Evolutionary conservation across 371 early-diverging fungal genomes (phyloP).

Genomic region (Syncephalastrum racemosum): DNA sequence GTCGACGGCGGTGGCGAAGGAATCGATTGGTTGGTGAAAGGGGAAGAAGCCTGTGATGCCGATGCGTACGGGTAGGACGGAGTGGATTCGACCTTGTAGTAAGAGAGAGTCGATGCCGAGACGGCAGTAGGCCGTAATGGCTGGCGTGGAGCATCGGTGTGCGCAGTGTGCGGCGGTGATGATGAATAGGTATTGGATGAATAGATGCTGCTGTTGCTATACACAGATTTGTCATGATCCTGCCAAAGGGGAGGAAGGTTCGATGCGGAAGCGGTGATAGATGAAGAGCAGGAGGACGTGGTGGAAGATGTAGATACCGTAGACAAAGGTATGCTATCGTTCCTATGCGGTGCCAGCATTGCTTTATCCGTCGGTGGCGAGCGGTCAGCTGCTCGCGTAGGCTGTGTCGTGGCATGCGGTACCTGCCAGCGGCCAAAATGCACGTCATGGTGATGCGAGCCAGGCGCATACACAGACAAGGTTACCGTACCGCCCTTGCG

Average conservation of each 20-base stretch:
- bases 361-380: no score
- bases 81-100: not conserved
- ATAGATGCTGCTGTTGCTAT: constrained; percentile 1
- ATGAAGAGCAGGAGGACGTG: no score
- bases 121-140: not conserved
- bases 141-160: not conserved
- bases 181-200: not conserved
- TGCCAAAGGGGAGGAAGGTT: no score
- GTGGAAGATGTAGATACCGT: no score
- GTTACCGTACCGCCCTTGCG: constrained; percentile 7
- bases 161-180: no score
- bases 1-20: constrained; percentile 3
- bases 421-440: constrained; percentile 22
- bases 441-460: constrained; percentile 15
- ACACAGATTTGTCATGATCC: no score
- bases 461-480: constrained; percentile 13
- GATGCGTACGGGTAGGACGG: not conserved
- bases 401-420: not conserved
- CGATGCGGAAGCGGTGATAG: no score
- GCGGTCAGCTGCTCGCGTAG: not conserved
- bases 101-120: not conserved
- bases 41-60: not conserved
- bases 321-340: no score
- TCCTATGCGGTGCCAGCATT: no score
- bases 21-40: not conserved